Percentiles rank a stretch among this genome's conserved stretches.
These are phyloP conservation scores for Diaporthe batatas DNA, from an alignment of 2,329 filamentous ascomycete genomes.

Conservation along the genomic window DNA sequence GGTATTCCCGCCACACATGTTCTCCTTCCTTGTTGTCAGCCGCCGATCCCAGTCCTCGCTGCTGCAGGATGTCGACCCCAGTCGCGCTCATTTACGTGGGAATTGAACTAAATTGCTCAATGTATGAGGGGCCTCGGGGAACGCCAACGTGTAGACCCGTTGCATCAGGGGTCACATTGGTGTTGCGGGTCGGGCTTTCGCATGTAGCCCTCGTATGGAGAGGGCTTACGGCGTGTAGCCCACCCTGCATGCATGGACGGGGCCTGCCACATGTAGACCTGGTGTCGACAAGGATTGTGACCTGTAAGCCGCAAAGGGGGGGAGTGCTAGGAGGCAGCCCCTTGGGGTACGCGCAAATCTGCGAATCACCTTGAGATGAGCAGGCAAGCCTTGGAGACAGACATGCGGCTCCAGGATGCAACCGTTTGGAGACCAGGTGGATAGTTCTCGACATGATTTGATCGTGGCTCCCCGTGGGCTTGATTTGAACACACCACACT, in stretches of 20 bases:
- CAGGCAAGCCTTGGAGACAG: not conserved
- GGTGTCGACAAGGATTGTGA: not conserved
- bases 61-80: not conserved
- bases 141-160: not conserved
- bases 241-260: too few relatives aligned
- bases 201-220: too few relatives aligned
- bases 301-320: not conserved
- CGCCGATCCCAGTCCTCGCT: not conserved
- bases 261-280: not conserved
- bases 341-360: not conserved
- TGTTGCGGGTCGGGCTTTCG: too few relatives aligned
- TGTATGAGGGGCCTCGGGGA: not conserved
- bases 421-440: not conserved
- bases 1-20: not conserved
- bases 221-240: too few relatives aligned
- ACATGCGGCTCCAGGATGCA: not conserved
- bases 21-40: not conserved
- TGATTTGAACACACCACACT: too few relatives aligned
- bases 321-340: not conserved
- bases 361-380: not conserved
- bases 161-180: not conserved
- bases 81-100: not conserved
- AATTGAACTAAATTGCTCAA: not conserved
- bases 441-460: too few relatives aligned
- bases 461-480: too few relatives aligned